Evolutionary conservation across 228 moss, liverwort and hornwort species (phyloP).

Genomic region (Sphagnum fallax): DNA sequence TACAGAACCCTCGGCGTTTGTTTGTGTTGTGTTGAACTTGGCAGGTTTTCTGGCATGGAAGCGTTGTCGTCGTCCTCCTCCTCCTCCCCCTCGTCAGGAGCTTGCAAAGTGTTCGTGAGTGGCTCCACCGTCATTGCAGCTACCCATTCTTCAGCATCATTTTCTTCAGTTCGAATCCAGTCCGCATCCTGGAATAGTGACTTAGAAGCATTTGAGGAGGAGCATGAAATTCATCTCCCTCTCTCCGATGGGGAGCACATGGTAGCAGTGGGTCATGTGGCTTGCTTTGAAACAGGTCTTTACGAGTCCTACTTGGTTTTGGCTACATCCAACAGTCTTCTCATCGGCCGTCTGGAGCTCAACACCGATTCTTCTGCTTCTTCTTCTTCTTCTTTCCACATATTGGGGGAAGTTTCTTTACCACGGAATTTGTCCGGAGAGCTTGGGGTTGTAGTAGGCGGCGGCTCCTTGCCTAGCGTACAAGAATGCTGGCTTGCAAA

Average conservation of each 20-base stretch:
- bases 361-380: constrained; percentile 1
- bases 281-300: constrained; percentile 32
- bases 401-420: constrained; percentile 13
- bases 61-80: no score
- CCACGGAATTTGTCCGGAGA: not conserved
- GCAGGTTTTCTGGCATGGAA: no score
- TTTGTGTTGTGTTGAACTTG: no score
- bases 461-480: not conserved
- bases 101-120: not conserved
- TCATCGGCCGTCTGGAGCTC: constrained; percentile 25
- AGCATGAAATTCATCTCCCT: constrained; percentile 1
- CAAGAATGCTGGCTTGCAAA: constrained; percentile 40
- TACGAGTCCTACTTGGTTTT: constrained; percentile 19
- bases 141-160: not conserved
- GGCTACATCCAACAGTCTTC: constrained; percentile 7
- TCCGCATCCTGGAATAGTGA: not conserved
- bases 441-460: not conserved
- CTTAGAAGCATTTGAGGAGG: not conserved
- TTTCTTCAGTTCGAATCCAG: not conserved
- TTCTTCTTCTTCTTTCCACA: constrained; percentile 7
- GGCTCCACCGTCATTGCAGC: constrained; percentile 1
- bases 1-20: no score
- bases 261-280: constrained; percentile 18
- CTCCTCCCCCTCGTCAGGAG: not conserved
- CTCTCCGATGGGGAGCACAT: constrained; percentile 22